Percentiles rank a stretch among this genome's conserved stretches.
These are phyloP conservation scores for Cercospora janseana DNA, from an alignment of 2,329 filamentous ascomycete species.

Conservation along the genomic window DNA sequence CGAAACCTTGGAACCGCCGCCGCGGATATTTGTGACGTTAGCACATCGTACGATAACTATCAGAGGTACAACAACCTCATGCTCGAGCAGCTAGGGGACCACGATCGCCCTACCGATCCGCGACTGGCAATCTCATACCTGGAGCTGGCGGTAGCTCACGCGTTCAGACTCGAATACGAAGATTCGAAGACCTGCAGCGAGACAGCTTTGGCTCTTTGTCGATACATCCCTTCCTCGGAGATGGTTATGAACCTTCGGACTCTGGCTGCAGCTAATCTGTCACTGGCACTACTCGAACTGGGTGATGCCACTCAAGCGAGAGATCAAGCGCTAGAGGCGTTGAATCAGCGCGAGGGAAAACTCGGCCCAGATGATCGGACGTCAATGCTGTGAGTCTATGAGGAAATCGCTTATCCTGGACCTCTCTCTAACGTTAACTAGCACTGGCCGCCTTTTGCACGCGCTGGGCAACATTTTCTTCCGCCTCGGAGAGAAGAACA, in stretches of 20 bases:
- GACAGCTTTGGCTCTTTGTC: background rate
- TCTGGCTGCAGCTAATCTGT: background rate
- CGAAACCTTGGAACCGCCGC: background rate
- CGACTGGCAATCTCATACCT: background rate
- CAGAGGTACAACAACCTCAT: background rate
- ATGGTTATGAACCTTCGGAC: background rate
- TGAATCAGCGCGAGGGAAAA: background rate
- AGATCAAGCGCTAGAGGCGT: background rate
- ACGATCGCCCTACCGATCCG: background rate
- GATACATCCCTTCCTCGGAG: background rate
- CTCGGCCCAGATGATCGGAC: background rate
- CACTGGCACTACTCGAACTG: background rate
- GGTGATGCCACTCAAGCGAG: background rate
- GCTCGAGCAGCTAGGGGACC: background rate
- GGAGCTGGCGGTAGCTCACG: background rate
- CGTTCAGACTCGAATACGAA: background rate
- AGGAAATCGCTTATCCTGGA: background rate
- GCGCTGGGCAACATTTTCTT: background rate
- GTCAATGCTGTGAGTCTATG: background rate
- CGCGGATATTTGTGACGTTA: background rate
- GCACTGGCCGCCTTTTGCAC: background rate
- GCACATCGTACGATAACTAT: background rate
- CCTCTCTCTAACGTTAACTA: background rate
- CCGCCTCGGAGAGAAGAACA: background rate
- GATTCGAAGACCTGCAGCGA: background rate